Conservation (phyloP, 2,329 filamentous ascomycete genomes). For the Diaporthe ilicicola region DNA sequence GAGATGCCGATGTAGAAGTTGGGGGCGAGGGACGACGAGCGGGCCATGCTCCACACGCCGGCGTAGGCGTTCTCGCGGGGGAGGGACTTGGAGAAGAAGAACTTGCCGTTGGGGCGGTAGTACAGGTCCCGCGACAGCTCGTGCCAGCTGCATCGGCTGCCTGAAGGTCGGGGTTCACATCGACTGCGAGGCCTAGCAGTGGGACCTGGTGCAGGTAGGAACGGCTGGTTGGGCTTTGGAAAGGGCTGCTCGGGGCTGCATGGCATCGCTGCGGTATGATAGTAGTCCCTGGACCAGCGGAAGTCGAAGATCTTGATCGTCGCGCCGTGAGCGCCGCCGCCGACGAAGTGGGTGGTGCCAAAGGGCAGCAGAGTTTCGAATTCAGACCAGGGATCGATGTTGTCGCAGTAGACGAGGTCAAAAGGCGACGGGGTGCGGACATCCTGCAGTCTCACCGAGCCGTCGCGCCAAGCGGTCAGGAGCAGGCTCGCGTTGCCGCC, state of each 20-base stretch:
- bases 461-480: conserved; percentile 63
- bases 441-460: conserved; percentile 57
- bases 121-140: conserved; percentile 49
- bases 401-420: conserved; percentile 61
- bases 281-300: conserved; percentile 57
- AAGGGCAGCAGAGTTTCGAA: conserved; percentile 58
- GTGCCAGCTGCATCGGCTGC: conserved; percentile 57
- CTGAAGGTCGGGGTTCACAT: conserved; percentile 47
- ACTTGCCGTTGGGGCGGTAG: conserved; percentile 59
- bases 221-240: conserved; percentile 45
- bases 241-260: conserved; percentile 51
- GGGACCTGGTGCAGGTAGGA: conserved; percentile 36
- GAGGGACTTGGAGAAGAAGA: conserved; percentile 50
- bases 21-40: conserved; percentile 54
- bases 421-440: conserved; percentile 56
- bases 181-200: conserved; percentile 26
- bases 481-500: conserved; percentile 50
- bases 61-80: conserved; percentile 34
- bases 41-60: conserved; percentile 57
- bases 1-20: conserved; percentile 60
- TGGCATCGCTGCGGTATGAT: conserved; percentile 56
- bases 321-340: conserved; percentile 53
- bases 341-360: conserved; percentile 60
- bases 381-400: conserved; percentile 56
- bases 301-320: conserved; percentile 63